Base-by-base conservation (phyloP, 2,329 filamentous ascomycete species). In the Cytospora schulzeri region DNA sequence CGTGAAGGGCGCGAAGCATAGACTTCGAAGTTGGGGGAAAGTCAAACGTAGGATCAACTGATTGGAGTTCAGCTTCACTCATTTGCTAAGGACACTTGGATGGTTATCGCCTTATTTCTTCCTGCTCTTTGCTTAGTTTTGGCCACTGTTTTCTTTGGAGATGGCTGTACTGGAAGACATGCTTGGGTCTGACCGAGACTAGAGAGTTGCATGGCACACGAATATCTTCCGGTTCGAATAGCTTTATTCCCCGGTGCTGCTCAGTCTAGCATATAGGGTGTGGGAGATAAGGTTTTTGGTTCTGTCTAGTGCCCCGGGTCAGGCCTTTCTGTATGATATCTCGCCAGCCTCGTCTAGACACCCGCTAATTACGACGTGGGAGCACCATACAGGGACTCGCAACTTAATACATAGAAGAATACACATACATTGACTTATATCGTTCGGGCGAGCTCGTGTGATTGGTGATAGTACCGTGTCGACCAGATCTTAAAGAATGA, bases 381-480 rank as follows among this genome's bases (percentile, higher is more conserved):
- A 15, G 14, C n/a, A 28, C 26, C 5, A 12, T 22, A 28, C 28
- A 56, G 38, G 28, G 29, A 53, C 15, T 29, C 28, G 41, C 38
- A 35, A 62, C 59, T 26, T 45, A 55, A 65, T 65, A 65, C 50
- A 33, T 54, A 65, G 48, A 45, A 58, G 51, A 62, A 55, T 57
- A 65, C 12, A 77, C 35, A 65, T 61, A 66, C 38, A 56, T 17
- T 19, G 26, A 28, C 22, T 15, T 50, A 28, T 22, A 17, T 33
- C 31, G 12, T 4, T 31, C 2, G n/a, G 24, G 17, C n/a, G 29
- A 8, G 31, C 12, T 4, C 7, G n/a, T 22, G 50, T 28, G 28
- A n/a, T 48, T 9, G 24, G 26, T 31, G 1, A 2, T 2, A 35
- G 4, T 3, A 48, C 2, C 26, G 22, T 51, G 29, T n/a, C n/a